phyloP scores from a whole-genome alignment of 2,329 filamentous ascomycete species.

The Penicillium sp. region DNA sequence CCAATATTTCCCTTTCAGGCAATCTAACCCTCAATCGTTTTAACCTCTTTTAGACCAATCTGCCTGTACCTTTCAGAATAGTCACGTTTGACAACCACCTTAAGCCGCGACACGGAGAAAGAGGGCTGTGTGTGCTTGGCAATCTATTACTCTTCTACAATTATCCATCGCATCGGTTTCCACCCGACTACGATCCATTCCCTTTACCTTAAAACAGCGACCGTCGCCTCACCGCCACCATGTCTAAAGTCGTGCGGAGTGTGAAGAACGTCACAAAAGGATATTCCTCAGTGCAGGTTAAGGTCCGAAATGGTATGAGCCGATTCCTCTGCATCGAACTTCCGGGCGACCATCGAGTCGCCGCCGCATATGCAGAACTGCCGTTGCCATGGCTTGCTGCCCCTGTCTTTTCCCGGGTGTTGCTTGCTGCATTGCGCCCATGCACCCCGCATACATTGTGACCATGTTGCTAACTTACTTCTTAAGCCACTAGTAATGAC shows the following conservation, averaged over 20 bases:
- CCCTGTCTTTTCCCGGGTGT: conserved; percentile 1
- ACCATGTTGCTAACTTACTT: conserved; percentile 10
- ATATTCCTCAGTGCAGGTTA: conserved; percentile 91
- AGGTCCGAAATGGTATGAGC: conserved; percentile 84
- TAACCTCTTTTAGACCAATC: conserved; percentile 5
- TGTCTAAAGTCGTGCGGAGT: conserved; percentile 95
- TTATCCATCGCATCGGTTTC: conserved; percentile 8
- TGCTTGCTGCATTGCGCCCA: conserved; percentile 3
- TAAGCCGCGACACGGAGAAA: conserved; percentile 16
- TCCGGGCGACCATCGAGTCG: neutral
- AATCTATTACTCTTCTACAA: conserved; percentile 9
- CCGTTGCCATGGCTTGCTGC: conserved; percentile 1
- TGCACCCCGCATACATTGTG: conserved; percentile 1
- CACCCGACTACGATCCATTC: neutral
- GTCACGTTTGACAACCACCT: conserved; percentile 9
- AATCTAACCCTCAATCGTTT: neutral
- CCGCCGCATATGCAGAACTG: neutral
- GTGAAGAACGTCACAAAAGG: conserved; percentile 99
- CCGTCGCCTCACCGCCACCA: conserved; percentile 35
- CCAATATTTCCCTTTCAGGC: neutral
- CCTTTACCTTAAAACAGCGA: conserved; percentile 4
- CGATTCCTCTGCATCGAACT: neutral
- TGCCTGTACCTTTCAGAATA: conserved; percentile 5
- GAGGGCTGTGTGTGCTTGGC: conserved; percentile 20
- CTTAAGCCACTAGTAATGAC: conserved; percentile 91